Base-by-base conservation (phyloP, 192 early-diverging fungal species). In the Umbelopsis vinacea region DNA sequence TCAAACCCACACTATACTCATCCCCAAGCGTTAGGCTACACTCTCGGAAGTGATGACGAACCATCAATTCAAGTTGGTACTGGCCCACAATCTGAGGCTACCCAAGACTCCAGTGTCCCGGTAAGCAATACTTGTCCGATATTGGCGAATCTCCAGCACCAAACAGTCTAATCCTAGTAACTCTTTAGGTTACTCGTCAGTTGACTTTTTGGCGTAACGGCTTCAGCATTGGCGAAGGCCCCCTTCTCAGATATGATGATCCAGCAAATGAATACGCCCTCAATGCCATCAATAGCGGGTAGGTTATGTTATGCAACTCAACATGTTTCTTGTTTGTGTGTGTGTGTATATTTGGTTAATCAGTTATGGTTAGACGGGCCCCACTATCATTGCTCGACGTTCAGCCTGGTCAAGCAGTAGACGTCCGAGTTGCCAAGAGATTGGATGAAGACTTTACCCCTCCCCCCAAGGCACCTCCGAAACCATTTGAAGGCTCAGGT, bases 161-260 rank as follows among this genome's bases (percentile, higher is more conserved):
- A 43, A 43, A 43, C 5, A 21, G 54, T 14, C 70, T 78, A 53
- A 38, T 60, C 70, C 37, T 74, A 68, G 24, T 71, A 66, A 40
- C 77, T 70, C 50, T 52, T 73, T 78, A 90, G 83, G 86, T 84
- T 21, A 83, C 76, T 37, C 87, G 97, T 29, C 82, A 89, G 52
- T 83, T 99, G 67, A 98, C 94, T 14, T 98, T 99, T 73, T 99
- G 96, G 95, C 84, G 90, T 68, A 92, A 97, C 74, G 97, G 97
- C 67, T 99, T 98, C 74, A 96, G 92, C 63, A 85, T 99, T 74
- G 96, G 94, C 22, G 95, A 97, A 72, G 97, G 97, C 3, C 94
- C 94, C 2, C 81, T 99, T 63, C 82, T 92, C 74, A 79, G 86
- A 52, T 95, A 94, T 68, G 89, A 93, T 60, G 96, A 96, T 73